Evolutionary conservation across 202 grass and related monocot species (phyloP).

Genomic region (Schoenoplectus tabernaemontani): DNA sequence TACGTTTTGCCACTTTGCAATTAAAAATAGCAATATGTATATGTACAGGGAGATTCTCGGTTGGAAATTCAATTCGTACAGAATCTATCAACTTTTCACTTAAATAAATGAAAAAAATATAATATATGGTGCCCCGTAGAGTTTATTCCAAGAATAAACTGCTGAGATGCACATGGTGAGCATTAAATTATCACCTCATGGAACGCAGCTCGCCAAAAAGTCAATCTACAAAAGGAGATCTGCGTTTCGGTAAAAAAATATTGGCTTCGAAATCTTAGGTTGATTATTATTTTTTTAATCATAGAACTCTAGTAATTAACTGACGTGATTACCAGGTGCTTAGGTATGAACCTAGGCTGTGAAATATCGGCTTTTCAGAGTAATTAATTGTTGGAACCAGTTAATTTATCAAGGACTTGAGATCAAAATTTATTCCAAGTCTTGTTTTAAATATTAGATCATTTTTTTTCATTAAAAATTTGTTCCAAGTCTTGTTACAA

Average conservation of each 20-base stretch:
- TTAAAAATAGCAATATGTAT: neutral
- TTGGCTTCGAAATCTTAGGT: neutral
- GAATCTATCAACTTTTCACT: neutral
- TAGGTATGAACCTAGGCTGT: neutral
- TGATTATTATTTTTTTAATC: neutral
- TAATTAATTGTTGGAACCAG: neutral
- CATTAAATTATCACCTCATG: neutral
- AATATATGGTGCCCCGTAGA: neutral
- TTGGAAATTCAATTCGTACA: neutral
- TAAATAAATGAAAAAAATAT: neutral
- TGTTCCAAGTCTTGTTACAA: no score
- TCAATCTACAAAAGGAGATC: neutral
- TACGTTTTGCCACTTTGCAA: neutral
- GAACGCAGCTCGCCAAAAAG: neutral
- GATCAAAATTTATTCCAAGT: no score
- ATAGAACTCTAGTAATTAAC: neutral
- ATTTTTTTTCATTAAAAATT: no score
- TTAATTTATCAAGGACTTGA: no score
- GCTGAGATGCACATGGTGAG: conserved; percentile 5
- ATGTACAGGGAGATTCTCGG: neutral
- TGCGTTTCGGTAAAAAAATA: neutral
- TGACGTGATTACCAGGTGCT: neutral
- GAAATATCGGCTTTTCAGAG: neutral
- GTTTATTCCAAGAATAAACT: neutral
- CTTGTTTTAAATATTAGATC: no score